phyloP scores from a whole-genome alignment of 768 basidiomycete genomes.

The Rhodotorula diobovata region DNA sequence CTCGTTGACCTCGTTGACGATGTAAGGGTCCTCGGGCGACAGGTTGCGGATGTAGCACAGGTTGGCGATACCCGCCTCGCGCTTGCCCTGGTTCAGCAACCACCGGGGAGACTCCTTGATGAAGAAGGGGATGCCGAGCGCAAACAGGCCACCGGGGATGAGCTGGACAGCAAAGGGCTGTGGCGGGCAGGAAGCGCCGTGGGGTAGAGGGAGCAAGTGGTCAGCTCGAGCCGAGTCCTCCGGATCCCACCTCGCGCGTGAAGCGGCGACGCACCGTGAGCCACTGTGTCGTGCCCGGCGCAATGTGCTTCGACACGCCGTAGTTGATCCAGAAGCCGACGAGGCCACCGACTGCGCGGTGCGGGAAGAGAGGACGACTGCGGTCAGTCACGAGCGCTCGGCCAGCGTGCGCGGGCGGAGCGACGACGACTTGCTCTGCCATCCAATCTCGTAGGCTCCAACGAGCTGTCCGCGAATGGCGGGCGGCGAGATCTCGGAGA shows the following conservation, averaged over 20 bases:
- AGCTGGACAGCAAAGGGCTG: slow-evolving; percentile 42
- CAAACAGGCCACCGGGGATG: slow-evolving; percentile 43
- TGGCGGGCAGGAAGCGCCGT: too few species aligned
- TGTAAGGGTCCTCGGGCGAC: slow-evolving; percentile 31
- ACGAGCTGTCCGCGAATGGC: slow-evolving; percentile 50
- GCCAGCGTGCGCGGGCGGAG: background rate
- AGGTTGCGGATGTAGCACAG: slow-evolving; percentile 45
- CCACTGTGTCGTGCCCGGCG: slow-evolving; percentile 50
- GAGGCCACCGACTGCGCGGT: slow-evolving; percentile 43
- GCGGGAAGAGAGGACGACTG: background rate
- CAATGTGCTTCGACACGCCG: slow-evolving; percentile 29
- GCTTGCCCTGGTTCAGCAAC: slow-evolving; percentile 40
- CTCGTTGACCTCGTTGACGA: slow-evolving; percentile 31
- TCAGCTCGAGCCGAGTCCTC: too few species aligned
- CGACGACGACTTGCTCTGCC: slow-evolving; percentile 49
- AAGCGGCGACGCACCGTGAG: background rate
- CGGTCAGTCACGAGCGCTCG: background rate
- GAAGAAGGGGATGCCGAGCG: slow-evolving; percentile 45
- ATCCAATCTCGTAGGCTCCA: slow-evolving; percentile 55
- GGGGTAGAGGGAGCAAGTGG: background rate
- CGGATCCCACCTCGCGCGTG: too few species aligned
- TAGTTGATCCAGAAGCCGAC: slow-evolving; percentile 49
- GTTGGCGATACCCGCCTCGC: slow-evolving; percentile 45
- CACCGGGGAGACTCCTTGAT: slow-evolving; percentile 47
- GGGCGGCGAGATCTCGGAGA: slow-evolving; percentile 53